A percentile compares a stretch with the other conserved stretches of the same genome.
phyloP scores from a whole-genome alignment of 768 basidiomycete species.

The Butyriboletus loyo region DNA sequence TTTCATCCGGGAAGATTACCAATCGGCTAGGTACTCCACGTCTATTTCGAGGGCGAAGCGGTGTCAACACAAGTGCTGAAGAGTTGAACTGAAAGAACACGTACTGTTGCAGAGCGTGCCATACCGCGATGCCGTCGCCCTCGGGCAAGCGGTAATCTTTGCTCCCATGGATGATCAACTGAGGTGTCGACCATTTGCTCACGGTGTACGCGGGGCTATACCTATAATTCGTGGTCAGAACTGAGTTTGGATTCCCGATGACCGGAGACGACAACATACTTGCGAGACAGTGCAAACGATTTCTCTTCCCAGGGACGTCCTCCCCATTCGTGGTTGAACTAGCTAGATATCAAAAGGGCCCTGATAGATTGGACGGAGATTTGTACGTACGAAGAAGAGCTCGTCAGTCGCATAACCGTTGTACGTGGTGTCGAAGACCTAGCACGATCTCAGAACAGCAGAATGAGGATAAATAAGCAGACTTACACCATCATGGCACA shows the following conservation, averaged over 20 bases:
- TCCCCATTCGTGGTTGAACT: slow-evolving; percentile 89
- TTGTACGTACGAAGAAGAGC: slow-evolving; percentile 72
- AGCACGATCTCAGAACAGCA: not conserved
- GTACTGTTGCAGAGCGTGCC: slow-evolving; percentile 83
- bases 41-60: slow-evolving; percentile 35
- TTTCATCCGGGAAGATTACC: slow-evolving; percentile 86
- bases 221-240: slow-evolving; percentile 30
- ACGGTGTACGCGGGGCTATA: slow-evolving; percentile 83
- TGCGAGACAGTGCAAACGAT: slow-evolving; percentile 50
- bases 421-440: slow-evolving; percentile 76
- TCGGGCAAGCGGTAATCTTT: slow-evolving; percentile 89
- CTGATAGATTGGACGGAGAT: not conserved
- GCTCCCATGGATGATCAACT: slow-evolving; percentile 81
- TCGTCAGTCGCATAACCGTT: slow-evolving; percentile 91
- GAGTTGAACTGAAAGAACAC: slow-evolving; percentile 26
- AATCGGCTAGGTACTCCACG: slow-evolving; percentile 70
- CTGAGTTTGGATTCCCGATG: not conserved
- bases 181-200: slow-evolving; percentile 80
- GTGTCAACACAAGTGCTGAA: not conserved
- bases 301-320: slow-evolving; percentile 74
- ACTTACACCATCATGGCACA: slow-evolving; percentile 87
- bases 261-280: slow-evolving; percentile 37
- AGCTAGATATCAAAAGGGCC: not conserved
- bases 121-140: slow-evolving; percentile 77
- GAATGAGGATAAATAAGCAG: slow-evolving; percentile 2